Conservation (phyloP, 257 asterid genomes). For the Thymus mandschuricus region DNA sequence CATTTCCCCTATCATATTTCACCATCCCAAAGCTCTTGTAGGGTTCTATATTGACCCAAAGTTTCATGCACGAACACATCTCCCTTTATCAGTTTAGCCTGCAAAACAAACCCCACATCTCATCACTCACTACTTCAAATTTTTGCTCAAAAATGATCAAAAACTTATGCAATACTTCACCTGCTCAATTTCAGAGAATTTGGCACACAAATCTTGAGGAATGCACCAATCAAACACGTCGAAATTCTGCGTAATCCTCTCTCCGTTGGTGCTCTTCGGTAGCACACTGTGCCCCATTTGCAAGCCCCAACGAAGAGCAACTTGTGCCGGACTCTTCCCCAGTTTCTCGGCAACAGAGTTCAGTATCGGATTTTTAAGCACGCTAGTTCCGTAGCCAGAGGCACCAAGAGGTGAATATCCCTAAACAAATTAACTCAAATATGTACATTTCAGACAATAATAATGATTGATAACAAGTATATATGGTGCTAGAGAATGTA, state of each 20-base stretch:
- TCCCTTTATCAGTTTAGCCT: conserved; percentile 59
- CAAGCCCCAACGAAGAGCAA: conserved; percentile 52
- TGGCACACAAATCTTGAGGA: conserved; percentile 39
- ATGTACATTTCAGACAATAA: background rate
- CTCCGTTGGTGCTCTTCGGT: conserved; percentile 48
- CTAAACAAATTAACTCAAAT: conserved; percentile 35
- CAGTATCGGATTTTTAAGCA: conserved; percentile 51
- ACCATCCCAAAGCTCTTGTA: conserved; percentile 81
- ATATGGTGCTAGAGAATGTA: background rate
- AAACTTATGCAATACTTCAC: conserved; percentile 15
- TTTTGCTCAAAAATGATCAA: background rate
- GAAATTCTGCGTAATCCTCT: conserved; percentile 39
- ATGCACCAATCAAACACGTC: conserved; percentile 49
- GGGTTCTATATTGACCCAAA: conserved; percentile 54
- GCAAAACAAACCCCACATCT: conserved; percentile 30
- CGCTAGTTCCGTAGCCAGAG: conserved; percentile 47
- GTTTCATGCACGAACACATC: conserved; percentile 55
- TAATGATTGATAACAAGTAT: background rate
- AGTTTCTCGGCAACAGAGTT: conserved; percentile 37
- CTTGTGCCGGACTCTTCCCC: conserved; percentile 49
- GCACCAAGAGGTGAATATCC: conserved; percentile 78
- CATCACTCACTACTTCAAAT: conserved; percentile 24
- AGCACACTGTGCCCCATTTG: conserved; percentile 55
- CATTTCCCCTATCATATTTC: conserved; percentile 43
- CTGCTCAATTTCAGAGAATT: conserved; percentile 43